Percentiles rank a stretch among this genome's conserved stretches.
phyloP scores from a whole-genome alignment of 352 stramenopile genomes.

The Phytophthora sp. region DNA sequence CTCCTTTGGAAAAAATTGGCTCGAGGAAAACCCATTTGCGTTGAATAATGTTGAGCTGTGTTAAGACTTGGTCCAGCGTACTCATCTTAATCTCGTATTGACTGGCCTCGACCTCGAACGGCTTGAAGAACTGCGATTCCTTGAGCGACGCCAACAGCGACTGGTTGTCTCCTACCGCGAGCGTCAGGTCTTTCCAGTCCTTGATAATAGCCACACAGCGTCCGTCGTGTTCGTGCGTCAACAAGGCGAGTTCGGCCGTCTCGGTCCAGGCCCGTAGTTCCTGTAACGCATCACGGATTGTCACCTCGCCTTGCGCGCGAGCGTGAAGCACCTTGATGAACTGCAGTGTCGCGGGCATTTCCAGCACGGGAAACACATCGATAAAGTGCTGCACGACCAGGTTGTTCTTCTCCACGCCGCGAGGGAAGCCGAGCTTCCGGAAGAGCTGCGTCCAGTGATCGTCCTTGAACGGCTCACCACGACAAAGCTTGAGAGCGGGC shows the following conservation, averaged over 20 bases:
- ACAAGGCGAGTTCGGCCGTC: conserved; percentile 89
- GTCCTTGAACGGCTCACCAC: conserved; percentile 95
- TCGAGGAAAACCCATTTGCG: conserved; percentile 97
- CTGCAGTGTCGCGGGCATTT: conserved; percentile 84
- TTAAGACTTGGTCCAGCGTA: conserved; percentile 81
- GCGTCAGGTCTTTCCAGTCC: conserved; percentile 96
- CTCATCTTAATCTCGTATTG: conserved; percentile 93
- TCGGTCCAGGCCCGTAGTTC: conserved; percentile 94
- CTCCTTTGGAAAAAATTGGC: conserved; percentile 95
- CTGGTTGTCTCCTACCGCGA: conserved; percentile 95
- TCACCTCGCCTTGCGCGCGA: conserved; percentile 92
- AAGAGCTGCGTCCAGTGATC: conserved; percentile 96
- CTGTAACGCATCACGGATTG: conserved; percentile 94
- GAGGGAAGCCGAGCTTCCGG: conserved; percentile 90
- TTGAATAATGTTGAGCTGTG: conserved; percentile 92
- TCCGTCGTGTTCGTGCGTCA: conserved; percentile 87
- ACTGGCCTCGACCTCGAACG: conserved; percentile 91
- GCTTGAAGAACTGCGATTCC: conserved; percentile 96
- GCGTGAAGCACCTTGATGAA: conserved; percentile 95
- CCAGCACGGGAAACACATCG: conserved; percentile 71
- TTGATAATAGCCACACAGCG: conserved; percentile 91
- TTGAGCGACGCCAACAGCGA: conserved; percentile 94
- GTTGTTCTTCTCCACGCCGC: conserved; percentile 85
- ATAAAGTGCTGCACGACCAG: conserved; percentile 94
- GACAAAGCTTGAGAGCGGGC: conserved; percentile 93